Evolutionary conservation across 805 yeast species (phyloP), one percentile per base, ranked within the genome.

Genomic region (Isabelozyma rhagii): DNA sequence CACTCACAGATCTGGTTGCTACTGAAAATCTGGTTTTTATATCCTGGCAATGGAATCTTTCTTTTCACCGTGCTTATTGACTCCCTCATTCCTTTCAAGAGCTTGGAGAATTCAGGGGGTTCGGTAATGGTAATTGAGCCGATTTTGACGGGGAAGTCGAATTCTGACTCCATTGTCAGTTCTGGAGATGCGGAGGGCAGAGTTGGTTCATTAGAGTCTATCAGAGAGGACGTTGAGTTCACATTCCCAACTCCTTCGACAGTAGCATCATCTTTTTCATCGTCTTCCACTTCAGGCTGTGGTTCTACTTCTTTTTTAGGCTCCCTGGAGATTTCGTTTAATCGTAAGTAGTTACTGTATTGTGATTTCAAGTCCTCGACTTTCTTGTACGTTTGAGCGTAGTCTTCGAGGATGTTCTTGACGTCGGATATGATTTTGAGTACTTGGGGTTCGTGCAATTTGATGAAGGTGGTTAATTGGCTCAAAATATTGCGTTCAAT

Each of bases 41-140:
- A 69, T 1, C 78, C 77, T 1, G 78, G 77, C 15, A 74, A 52
- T 0, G 72, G 71, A 17, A 74, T 64, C 45, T 62, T 69, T 28
- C 77, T 58, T 48, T 60, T 66, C 3, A 55, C 53, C 0, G 65
- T 57, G 4, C 65, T 61, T 5, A 74, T 61, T 2, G 56, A 43
- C 6, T 41, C 21, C 5, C 66, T 63, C 46, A 69, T 52, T 8
- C 55, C 51, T 9, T 50, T 34, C 8, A 74, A 41, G 29, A 74
- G 59, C 1, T 36, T 38, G 2, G 60, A 46, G 8, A 74, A 54
- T 6, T 62, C 65, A 1, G 43, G 49, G 5, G 49, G 48, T 11
- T 55, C 47, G 4, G 42, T 42, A 10, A 71, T 49, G 13, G 50
- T 50, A 3, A 56, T 49, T 1, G 71, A 59, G 0, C 74, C 76